Conservation (phyloP, 305 asterid genomes). For the Solanum hybrid region DNA sequence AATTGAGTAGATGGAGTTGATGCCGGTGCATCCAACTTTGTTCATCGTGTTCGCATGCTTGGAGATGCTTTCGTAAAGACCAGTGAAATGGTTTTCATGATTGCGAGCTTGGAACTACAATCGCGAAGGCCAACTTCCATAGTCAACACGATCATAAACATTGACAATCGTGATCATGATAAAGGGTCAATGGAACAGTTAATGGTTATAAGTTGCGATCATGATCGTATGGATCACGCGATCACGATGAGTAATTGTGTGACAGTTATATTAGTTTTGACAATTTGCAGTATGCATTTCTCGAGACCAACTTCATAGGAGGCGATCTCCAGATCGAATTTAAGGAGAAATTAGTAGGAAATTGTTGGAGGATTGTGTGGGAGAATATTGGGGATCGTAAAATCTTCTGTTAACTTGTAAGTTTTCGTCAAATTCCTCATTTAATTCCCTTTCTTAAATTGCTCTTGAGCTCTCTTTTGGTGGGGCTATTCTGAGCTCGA, state of each 20-base stretch:
- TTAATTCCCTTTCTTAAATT: background rate
- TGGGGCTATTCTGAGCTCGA: background rate
- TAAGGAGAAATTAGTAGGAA: background rate
- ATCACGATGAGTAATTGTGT: background rate
- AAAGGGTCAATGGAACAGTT: background rate
- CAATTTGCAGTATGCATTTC: background rate
- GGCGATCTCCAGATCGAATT: background rate
- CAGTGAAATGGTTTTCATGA: background rate
- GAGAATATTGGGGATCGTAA: background rate
- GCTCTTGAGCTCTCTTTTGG: background rate
- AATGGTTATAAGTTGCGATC: background rate
- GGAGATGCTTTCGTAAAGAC: background rate
- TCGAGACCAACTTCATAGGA: background rate
- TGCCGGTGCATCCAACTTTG: background rate
- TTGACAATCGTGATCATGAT: background rate
- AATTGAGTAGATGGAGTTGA: background rate
- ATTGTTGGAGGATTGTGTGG: background rate
- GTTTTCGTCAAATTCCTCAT: background rate
- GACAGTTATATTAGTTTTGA: background rate
- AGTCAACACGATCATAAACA: background rate
- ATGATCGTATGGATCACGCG: background rate
- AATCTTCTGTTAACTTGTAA: background rate
- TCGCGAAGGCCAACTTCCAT: background rate
- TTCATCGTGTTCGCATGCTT: background rate
- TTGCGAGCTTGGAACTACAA: background rate